These are phyloP conservation scores for Lepidium didymum DNA, from an alignment of 345 rosid species.

Conservation along the genomic window DNA sequence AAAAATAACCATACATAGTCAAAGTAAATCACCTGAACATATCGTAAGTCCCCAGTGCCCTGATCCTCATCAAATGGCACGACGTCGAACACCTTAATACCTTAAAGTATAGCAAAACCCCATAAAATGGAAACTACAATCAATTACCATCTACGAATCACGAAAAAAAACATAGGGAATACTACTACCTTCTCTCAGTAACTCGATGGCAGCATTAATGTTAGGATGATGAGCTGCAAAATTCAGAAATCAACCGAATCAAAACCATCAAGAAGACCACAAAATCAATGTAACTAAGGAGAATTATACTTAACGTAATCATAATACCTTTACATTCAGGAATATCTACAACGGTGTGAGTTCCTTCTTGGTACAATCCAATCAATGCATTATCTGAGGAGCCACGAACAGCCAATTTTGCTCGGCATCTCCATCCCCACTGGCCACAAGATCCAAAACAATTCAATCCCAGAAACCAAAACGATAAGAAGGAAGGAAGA, in stretches of 20 bases:
- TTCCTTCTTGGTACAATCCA: conserved; percentile 85
- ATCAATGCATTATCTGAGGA: conserved; percentile 53
- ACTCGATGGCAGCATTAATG: conserved; percentile 76
- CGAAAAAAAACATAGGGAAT: background rate
- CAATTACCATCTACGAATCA: background rate
- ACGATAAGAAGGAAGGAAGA: background rate
- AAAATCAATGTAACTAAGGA: background rate
- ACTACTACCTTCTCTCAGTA: conserved; percentile 63
- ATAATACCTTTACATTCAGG: conserved; percentile 71
- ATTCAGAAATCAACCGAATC: background rate
- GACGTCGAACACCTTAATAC: conserved; percentile 55
- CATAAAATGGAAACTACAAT: background rate
- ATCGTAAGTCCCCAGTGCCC: conserved; percentile 79
- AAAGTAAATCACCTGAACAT: conserved; percentile 62
- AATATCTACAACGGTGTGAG: conserved; percentile 77
- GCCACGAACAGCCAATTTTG: conserved; percentile 90
- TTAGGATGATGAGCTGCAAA: conserved; percentile 85
- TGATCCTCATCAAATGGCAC: conserved; percentile 79
- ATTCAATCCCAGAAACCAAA: background rate
- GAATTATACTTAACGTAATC: background rate
- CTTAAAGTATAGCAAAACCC: conserved; percentile 25
- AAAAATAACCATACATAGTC: background rate
- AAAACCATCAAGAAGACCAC: background rate
- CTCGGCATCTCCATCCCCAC: conserved; percentile 97
- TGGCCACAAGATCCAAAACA: conserved; percentile 24